phyloP scores from a whole-genome alignment of 2,329 filamentous ascomycete species.

The Aspergillus chevalieri region DNA sequence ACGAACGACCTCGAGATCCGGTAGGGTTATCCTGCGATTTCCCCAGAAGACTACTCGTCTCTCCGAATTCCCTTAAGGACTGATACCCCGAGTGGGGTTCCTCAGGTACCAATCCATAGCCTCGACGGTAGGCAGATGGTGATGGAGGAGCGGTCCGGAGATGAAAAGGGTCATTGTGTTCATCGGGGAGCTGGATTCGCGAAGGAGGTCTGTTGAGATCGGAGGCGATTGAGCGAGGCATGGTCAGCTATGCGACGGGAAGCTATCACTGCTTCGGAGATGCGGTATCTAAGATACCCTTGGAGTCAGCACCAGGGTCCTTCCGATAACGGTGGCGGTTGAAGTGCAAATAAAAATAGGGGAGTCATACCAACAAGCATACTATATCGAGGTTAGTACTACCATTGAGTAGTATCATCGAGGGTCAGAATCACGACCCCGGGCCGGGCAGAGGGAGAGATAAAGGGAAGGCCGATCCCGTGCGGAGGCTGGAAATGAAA shows the following conservation, averaged over 20 bases:
- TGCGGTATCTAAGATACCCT: background rate
- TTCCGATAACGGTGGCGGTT: background rate
- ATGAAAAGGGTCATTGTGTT: slow-evolving; percentile 5
- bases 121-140: slow-evolving; percentile 27
- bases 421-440: background rate
- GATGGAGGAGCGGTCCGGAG: slow-evolving; percentile 31
- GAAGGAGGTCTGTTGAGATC: slow-evolving; percentile 14
- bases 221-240: slow-evolving; percentile 28
- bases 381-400: background rate
- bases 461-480: too few relatives aligned
- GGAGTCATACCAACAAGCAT: background rate
- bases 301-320: background rate
- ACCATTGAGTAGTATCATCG: background rate
- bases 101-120: slow-evolving; percentile 20
- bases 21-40: slow-evolving; percentile 11
- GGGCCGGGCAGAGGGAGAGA: background rate
- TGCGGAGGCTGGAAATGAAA: too few relatives aligned
- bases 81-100: slow-evolving; percentile 29
- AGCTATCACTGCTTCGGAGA: background rate
- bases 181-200: slow-evolving; percentile 5
- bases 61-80: slow-evolving; percentile 25
- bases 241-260: slow-evolving; percentile 5
- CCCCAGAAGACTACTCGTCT: slow-evolving; percentile 32
- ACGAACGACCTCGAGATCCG: slow-evolving; percentile 26
- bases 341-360: background rate